Evolutionary conservation across 108 stramenopile genomes (phyloP), one percentile per base, ranked within the genome.

Genomic region (Bacterosira constricta): DNA sequence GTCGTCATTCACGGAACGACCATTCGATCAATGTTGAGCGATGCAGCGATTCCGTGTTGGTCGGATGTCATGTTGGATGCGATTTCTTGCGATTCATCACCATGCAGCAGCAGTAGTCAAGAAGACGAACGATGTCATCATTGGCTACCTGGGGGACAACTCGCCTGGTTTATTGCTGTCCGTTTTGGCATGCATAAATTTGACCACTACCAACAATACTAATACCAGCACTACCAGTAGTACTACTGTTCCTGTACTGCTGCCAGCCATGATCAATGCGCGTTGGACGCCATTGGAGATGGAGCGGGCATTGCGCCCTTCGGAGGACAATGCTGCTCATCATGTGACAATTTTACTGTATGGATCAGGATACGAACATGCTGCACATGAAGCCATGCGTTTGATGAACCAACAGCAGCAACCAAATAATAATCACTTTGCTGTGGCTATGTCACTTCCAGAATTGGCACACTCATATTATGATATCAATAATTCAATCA

Each of bases 231-330:
- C 6, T 17, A 49, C 23, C 18, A 59, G 6, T 46, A 17, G 26
- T 45, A 30, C 29, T 71, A 6, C 31, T 12, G n/a, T 46, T 9
- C 45, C 9, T 12, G 12, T 32, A 15, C 25, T 38, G n/a, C 11
- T 81, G 6, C 81, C 83, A 20, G 89, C 85, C 11, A 76, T 93
- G 66, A 46, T 93, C 42, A 90, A 93, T 78, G 69, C 66, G 17
- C 74, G 92, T 63, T 93, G 92, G 92, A 88, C 89, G 21, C 70
- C 86, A 1, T 21, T 46, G 18, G 92, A 93, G 77, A 88, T 90
- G 45, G 75, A 72, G 25, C 36, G 32, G 5, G 89, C 83, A 17
- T 60, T 92, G 49, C 23, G 72, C 35, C 58, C 59, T 1, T 49
- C 18, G 11, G 0, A 25, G 11, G 15, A 66, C 12, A 38, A 12